Evolutionary conservation across 306 rosid species (phyloP).

Genomic region (Abrus precatorius): DNA sequence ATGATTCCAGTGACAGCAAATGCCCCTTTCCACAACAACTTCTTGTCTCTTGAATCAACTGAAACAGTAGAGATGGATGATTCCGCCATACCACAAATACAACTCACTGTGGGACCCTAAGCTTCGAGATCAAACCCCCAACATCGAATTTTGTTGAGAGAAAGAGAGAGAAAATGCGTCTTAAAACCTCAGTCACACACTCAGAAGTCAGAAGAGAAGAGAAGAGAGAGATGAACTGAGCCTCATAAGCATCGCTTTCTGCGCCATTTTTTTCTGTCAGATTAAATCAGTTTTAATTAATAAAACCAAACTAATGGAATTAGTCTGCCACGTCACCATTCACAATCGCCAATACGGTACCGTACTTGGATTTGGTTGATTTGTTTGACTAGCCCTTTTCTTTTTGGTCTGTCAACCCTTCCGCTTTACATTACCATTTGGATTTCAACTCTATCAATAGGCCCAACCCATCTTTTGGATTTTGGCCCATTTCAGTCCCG

Average conservation of each 20-base stretch:
- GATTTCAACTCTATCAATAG: not conserved
- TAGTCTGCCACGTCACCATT: constrained; percentile 31
- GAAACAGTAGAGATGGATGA: constrained; percentile 41
- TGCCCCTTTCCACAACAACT: constrained; percentile 65
- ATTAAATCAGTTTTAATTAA: not conserved
- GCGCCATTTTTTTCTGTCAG: constrained; percentile 24
- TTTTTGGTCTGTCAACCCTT: not conserved
- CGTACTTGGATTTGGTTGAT: not conserved
- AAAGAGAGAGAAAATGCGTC: not conserved
- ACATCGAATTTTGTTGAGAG: not conserved
- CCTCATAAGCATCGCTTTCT: constrained; percentile 28
- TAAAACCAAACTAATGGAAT: not conserved
- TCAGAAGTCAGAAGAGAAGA: not conserved
- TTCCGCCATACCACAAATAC: constrained; percentile 68
- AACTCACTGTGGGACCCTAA: constrained; percentile 20
- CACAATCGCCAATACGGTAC: not conserved
- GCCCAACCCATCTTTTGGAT: not conserved
- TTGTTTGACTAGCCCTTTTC: constrained; percentile 19
- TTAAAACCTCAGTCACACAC: not conserved
- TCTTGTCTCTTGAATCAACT: constrained; percentile 52
- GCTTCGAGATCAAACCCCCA: not conserved
- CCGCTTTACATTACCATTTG: not conserved
- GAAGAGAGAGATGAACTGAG: not conserved
- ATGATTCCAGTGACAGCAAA: constrained; percentile 90
- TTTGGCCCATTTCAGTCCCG: not conserved